Evolutionary conservation across 805 yeast genomes (phyloP), one percentile per base, ranked within the genome.

Genomic region (Saccharomycopsis vini): DNA sequence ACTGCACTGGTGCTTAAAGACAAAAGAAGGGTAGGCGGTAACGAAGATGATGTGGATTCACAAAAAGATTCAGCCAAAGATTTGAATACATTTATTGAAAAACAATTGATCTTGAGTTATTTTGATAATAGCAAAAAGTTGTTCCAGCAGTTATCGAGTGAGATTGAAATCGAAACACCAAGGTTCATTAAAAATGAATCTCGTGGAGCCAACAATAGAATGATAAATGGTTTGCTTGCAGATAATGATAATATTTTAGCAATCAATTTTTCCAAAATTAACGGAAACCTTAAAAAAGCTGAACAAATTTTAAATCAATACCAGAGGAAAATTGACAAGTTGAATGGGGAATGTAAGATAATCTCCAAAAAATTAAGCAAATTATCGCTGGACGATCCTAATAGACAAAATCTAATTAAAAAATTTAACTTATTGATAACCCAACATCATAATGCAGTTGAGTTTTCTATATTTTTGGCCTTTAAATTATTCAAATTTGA

Each of bases 401-500:
- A 16, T 5, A 7, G 26, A 26, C 28, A 16, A 30, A 20, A 9
- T 12, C 16, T 16, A 20, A n/a, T n/a, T 13, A 18, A 44, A 29
- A 40, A 40, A 24, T 12, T 18, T 26, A 26, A 33, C 13, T 7
- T 21, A 12, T 6, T 39, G 15, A 22, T 21, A 19, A 9, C 29
- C 4, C 36, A 40, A 10, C 34, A 36, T 31, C 48, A 44, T 28
- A 39, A 46, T 32, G 28, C 36, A 29, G 19, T 48, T 12, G 50
- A 48, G 22, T 48, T 48, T 33, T 35, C 51, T 9, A 39, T 44
- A 9, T 49, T 46, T 31, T 33, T 49, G 13, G 42, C 46, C 10
- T 46, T 49, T 32, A 49, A 49, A 21, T 30, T 49, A 12, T 43
- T 49, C 33, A 49, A 49, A 29, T 39, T 41, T 24, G 50, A 49